These are phyloP conservation scores for Trametes meyenii DNA, from an alignment of 768 basidiomycete species.

Conservation along the genomic window DNA sequence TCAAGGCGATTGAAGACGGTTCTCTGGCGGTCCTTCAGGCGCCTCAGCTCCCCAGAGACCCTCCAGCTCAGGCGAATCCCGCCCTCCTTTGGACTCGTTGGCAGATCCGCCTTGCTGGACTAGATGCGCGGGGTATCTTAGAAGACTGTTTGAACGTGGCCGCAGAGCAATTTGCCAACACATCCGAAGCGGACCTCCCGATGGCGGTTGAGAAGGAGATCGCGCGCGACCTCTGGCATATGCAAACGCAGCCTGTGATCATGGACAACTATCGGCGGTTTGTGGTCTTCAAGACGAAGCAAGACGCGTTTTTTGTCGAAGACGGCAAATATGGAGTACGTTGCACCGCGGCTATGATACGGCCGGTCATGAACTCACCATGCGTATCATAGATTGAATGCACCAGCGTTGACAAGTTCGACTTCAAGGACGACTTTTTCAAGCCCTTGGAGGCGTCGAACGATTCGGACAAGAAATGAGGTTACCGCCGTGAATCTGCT, in stretches of 20 bases:
- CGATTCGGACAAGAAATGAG: conserved; percentile 20
- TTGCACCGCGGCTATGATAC: conserved; percentile 13
- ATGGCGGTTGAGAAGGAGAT: conserved; percentile 49
- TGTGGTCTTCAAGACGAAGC: conserved; percentile 52
- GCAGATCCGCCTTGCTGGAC: conserved; percentile 32
- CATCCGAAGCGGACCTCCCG: conserved; percentile 38
- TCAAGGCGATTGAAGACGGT: conserved; percentile 58
- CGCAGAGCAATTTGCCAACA: conserved; percentile 39
- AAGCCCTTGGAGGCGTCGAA: conserved; percentile 16
- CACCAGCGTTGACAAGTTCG: conserved; percentile 45
- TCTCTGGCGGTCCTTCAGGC: conserved; percentile 54
- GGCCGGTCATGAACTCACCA: not conserved
- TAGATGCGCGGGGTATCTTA: conserved; percentile 46
- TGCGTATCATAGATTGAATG: conserved; percentile 56
- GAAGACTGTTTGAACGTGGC: conserved; percentile 47
- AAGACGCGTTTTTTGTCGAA: conserved; percentile 25
- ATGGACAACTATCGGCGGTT: conserved; percentile 67
- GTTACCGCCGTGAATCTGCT: not conserved
- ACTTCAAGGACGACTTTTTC: conserved; percentile 63
- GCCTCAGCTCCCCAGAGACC: conserved; percentile 43
- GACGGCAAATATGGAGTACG: conserved; percentile 51
- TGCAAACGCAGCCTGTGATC: conserved; percentile 66
- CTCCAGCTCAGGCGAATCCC: conserved; percentile 10
- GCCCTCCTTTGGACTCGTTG: conserved; percentile 44
- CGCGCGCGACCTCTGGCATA: conserved; percentile 47